Evolutionary conservation across 2,329 filamentous ascomycete genomes (phyloP).

Genomic region (Huntiella bhutanensis): DNA sequence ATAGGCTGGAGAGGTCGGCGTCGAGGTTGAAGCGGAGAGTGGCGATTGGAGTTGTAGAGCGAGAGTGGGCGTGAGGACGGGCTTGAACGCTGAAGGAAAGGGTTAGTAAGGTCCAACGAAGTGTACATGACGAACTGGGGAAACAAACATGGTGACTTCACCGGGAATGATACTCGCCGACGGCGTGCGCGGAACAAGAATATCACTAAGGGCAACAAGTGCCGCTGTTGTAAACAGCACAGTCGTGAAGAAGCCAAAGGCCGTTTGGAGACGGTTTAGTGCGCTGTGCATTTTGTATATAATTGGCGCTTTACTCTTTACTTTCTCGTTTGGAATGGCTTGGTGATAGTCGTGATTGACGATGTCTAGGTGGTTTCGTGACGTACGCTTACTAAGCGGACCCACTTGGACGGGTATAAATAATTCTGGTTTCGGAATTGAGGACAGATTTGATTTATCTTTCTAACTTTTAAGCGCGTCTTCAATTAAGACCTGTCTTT

Average conservation of each 20-base stretch:
- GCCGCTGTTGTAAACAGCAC: constrained; percentile 67
- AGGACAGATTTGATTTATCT: too few relatives aligned
- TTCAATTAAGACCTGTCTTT: too few relatives aligned
- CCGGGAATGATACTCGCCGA: constrained; percentile 40
- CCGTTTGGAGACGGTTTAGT: constrained; percentile 68
- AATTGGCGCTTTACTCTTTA: not conserved
- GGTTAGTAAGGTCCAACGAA: not conserved
- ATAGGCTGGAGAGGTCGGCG: constrained; percentile 75
- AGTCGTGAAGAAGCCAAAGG: constrained; percentile 96
- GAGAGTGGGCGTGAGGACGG: constrained; percentile 85
- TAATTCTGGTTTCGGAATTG: too few relatives aligned
- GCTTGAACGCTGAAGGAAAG: constrained; percentile 50
- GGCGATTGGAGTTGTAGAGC: constrained; percentile 88
- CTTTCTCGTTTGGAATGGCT: not conserved
- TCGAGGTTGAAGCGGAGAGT: constrained; percentile 85
- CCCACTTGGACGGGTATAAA: too few relatives aligned
- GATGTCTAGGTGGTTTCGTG: too few relatives aligned
- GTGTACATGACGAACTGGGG: not conserved
- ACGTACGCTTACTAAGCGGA: too few relatives aligned
- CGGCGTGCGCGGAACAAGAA: constrained; percentile 51
- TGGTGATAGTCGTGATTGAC: not conserved
- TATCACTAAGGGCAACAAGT: constrained; percentile 63
- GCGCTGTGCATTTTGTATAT: constrained; percentile 61
- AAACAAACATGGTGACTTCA: constrained; percentile 66
- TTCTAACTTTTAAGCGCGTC: too few relatives aligned